These are phyloP conservation scores for Forsythia viridissima DNA, from an alignment of 257 asterid genomes.

Conservation along the genomic window DNA sequence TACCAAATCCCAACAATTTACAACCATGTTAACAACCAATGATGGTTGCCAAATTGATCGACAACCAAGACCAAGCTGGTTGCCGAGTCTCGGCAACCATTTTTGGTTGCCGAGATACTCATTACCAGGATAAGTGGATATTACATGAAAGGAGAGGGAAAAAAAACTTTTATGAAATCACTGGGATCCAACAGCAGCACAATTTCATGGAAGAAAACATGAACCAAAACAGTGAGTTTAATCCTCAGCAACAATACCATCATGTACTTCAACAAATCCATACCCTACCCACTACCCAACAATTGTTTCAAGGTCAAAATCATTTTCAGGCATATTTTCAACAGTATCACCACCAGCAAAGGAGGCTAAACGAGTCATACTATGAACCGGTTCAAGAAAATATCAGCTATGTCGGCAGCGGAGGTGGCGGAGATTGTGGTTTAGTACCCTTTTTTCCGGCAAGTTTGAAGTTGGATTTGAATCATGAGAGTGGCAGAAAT, in stretches of 20 bases:
- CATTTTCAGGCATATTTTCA: constrained; percentile 28
- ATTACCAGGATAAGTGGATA: too few relatives aligned
- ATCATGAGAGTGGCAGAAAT: constrained; percentile 7
- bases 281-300: constrained; percentile 34
- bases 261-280: constrained; percentile 46
- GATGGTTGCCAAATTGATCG: too few relatives aligned
- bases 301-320: constrained; percentile 34
- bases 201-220: constrained; percentile 15
- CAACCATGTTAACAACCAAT: too few relatives aligned
- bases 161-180: constrained; percentile 31
- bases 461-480: constrained; percentile 54
- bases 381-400: constrained; percentile 6
- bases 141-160: too few relatives aligned
- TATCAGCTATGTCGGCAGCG: constrained; percentile 17
- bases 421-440: neutral
- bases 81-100: too few relatives aligned
- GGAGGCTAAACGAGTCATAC: neutral
- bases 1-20: too few relatives aligned
- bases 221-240: constrained; percentile 32
- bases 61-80: too few relatives aligned
- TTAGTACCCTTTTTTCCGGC: constrained; percentile 31
- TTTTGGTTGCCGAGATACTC: too few relatives aligned
- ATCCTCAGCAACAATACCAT: constrained; percentile 19
- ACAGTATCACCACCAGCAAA: constrained; percentile 3
- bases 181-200: constrained; percentile 40